Evolutionary conservation across 768 basidiomycete genomes (phyloP), one percentile per base, ranked within the genome.

Genomic region (Pisolithus orientalis): DNA sequence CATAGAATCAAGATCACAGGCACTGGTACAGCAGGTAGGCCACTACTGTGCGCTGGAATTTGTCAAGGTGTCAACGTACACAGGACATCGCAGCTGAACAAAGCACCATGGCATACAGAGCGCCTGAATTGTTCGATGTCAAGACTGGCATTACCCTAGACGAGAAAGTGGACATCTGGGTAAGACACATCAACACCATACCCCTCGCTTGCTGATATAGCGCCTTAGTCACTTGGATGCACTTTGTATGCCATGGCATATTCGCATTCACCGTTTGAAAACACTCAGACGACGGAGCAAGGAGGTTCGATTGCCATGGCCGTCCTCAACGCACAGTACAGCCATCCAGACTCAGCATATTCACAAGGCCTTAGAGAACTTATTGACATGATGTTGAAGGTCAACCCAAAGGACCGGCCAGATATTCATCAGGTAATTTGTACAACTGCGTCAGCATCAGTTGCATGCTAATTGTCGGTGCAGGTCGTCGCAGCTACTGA

Each of bases 261-360:
- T 70, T 87, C 87, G 2, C 90, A 93, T 63, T 97, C 95, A 2
- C 95, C 95, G 0, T 99, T 99, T 61, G 95, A 99, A 72, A 94
- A 87, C 55, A 82, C 78, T 0, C 90, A 90, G 67, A 90, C 88
- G 5, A 92, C 88, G 3, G 90, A 93, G 59, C 94, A 96, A 65
- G 95, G 95, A 34, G 92, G 92, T 11, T 94, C 91, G 43, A 93
- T 98, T 62, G 94, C 94, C 1, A 95, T 99, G 94, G 94, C 95
- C 0, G 95, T 96, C 46, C 73, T 94, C 54, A 93, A 90, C 58
- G 95, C 93, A 0, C 85, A 90, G 59, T 99, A 94, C 71, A 86
- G 85, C 60, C 93, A 97, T 60, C 94, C 94, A 0, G 75, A 72
- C 50, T 89, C 87, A 3, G 82, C 79, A n/a, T 96, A 94, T 67